These are phyloP conservation scores for Stachybotrys chartarum DNA, from an alignment of 2,329 filamentous ascomycete species.

Conservation along the genomic window DNA sequence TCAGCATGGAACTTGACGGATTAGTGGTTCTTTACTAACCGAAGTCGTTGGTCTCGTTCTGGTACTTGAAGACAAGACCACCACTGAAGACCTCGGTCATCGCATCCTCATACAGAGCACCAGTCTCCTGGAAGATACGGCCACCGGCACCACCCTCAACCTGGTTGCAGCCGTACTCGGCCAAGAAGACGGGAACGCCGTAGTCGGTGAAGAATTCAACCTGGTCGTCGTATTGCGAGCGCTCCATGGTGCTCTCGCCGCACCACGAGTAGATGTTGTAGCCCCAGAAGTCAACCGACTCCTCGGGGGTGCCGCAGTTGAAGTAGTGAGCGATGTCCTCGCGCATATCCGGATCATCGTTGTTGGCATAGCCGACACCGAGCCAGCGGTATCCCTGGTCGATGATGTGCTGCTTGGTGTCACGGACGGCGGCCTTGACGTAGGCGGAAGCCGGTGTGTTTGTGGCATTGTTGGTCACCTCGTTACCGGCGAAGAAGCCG, in stretches of 20 bases:
- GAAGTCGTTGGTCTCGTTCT: constrained; percentile 84
- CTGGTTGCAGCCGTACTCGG: constrained; percentile 94
- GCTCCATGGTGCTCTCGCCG: constrained; percentile 67
- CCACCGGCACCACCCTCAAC: constrained; percentile 43
- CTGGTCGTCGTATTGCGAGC: constrained; percentile 75
- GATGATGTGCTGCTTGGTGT: constrained; percentile 93
- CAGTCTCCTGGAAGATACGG: constrained; percentile 80
- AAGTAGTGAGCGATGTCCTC: constrained; percentile 83
- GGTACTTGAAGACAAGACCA: constrained; percentile 99
- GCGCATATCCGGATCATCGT: constrained; percentile 82
- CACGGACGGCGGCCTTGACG: constrained; percentile 95
- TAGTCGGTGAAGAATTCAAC: constrained; percentile 83
- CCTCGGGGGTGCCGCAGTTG: constrained; percentile 66
- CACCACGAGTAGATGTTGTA: constrained; percentile 99
- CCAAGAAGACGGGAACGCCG: constrained; percentile 94
- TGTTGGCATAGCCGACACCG: constrained; percentile 92
- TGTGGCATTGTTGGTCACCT: constrained; percentile 82
- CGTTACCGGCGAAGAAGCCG: constrained; percentile 98
- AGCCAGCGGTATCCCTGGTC: constrained; percentile 68
- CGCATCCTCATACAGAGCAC: constrained; percentile 66
- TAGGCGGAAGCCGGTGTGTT: constrained; percentile 89
- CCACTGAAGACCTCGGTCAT: constrained; percentile 91
- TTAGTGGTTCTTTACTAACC: constrained; percentile 37
- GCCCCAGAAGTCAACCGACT: constrained; percentile 91
- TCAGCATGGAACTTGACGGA: not conserved